These are phyloP conservation scores for Ogataea henricii DNA, from an alignment of 805 yeast genomes.

Conservation along the genomic window DNA sequence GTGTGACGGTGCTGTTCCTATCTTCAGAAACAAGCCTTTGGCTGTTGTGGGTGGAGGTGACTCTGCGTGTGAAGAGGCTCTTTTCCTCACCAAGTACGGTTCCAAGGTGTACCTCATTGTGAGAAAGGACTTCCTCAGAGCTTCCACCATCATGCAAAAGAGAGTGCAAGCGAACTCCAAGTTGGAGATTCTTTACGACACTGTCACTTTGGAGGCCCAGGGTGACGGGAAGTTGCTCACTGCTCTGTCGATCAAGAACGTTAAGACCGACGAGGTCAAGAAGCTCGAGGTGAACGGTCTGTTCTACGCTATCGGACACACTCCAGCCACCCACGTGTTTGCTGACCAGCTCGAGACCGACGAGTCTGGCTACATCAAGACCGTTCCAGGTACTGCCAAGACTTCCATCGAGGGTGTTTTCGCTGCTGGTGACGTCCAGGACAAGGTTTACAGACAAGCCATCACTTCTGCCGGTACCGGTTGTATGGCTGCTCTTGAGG, in stretches of 20 bases:
- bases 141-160: slow-evolving; percentile 95
- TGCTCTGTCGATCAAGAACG: slow-evolving; percentile 65
- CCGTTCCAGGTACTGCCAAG: slow-evolving; percentile 84
- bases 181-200: slow-evolving; percentile 87
- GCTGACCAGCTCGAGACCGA: slow-evolving; percentile 78
- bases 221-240: slow-evolving; percentile 89
- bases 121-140: slow-evolving; percentile 92
- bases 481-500: slow-evolving; percentile 98
- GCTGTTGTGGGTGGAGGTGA: slow-evolving; percentile 99
- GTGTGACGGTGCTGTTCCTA: slow-evolving; percentile 99
- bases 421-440: slow-evolving; percentile 99
- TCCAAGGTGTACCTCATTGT: slow-evolving; percentile 92
- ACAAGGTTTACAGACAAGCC: slow-evolving; percentile 95
- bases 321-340: slow-evolving; percentile 88
- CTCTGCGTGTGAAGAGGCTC: slow-evolving; percentile 99
- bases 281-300: slow-evolving; percentile 85
- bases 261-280: slow-evolving; percentile 63
- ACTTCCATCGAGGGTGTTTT: slow-evolving; percentile 90
- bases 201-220: slow-evolving; percentile 82
- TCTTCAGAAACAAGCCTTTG: slow-evolving; percentile 95
- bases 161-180: slow-evolving; percentile 83
- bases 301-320: slow-evolving; percentile 97
- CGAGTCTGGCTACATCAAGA: slow-evolving; percentile 84
- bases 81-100: slow-evolving; percentile 95
- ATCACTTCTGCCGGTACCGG: slow-evolving; percentile 99